Conservation (phyloP, 1,284 basidiomycete genomes). For the Ceratobasidium sp. region DNA sequence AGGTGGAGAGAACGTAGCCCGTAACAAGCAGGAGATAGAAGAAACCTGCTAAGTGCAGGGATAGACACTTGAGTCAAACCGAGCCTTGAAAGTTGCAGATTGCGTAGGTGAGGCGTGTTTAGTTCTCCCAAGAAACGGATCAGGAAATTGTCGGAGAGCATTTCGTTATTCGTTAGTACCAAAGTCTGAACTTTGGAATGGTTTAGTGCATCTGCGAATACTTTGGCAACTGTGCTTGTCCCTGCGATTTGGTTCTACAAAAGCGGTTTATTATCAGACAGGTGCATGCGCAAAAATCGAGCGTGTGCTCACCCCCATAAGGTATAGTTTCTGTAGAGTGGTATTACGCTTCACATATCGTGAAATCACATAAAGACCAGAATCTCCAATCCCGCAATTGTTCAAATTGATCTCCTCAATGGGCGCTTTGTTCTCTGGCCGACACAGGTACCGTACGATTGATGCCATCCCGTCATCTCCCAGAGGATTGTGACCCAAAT, state of each 20-base stretch:
- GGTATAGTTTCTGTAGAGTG: conserved; percentile 60
- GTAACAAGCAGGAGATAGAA: conserved; percentile 64
- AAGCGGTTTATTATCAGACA: conserved; percentile 46
- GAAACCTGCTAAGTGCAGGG: conserved; percentile 60
- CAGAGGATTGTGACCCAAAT: conserved; percentile 67
- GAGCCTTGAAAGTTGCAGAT: conserved; percentile 66
- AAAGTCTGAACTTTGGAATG: conserved; percentile 60
- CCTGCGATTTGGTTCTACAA: conserved; percentile 61
- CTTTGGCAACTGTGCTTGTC: conserved; percentile 52
- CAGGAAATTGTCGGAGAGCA: conserved; percentile 63
- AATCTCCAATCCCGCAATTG: conserved; percentile 64
- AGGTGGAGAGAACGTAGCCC: conserved; percentile 62
- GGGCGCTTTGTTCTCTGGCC: conserved; percentile 58
- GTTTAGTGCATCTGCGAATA: conserved; percentile 62
- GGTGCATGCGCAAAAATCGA: conserved; percentile 45
- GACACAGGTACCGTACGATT: conserved; percentile 67
- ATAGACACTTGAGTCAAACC: conserved; percentile 62
- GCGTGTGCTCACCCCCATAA: conserved; percentile 64
- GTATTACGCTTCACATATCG: conserved; percentile 62
- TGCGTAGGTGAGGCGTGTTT: conserved; percentile 60
- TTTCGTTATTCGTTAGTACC: conserved; percentile 59
- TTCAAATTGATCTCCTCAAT: conserved; percentile 68
- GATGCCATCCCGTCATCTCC: conserved; percentile 67
- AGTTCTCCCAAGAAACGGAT: conserved; percentile 63
- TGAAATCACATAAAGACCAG: conserved; percentile 62